Base-by-base conservation (phyloP, 305 asterid genomes). In the Fraxinus ornus region DNA sequence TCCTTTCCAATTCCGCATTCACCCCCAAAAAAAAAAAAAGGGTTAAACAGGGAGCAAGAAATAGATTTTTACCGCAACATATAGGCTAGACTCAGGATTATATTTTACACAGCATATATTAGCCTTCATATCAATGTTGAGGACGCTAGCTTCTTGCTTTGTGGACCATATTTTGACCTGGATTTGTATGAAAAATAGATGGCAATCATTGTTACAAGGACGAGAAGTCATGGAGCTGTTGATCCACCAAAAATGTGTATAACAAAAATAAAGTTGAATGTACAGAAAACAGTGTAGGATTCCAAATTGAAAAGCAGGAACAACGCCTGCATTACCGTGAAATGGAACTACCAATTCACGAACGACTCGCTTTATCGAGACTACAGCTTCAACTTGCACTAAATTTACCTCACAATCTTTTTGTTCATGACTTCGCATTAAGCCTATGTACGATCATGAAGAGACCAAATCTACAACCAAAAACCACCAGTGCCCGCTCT, bases 161-260 rank as follows among this genome's bases (percentile, higher is more conserved):
- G 90, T 93, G 86, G 93, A 88, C 95, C 94, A 93, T 78, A 91
- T 85, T 85, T 93, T 91, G 78, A 93, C 94, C 94, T 92, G 91
- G 81, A 86, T 80, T 66, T 80, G 57, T 83, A 80, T 26, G 39
- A 52, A 57, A 80, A 26, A 22, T 15, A 77, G 74, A 32, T 37
- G 33, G 35, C 13, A 26, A 81, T 32, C 55, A 86, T 76, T 64
- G 55, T 75, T 78, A 77, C 41, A 76, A 78, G 76, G 60, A 74
- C 19, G 39, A 24, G 49, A 12, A 4, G 19, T 35, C 19, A 76
- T 44, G 81, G 26, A 55, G 35, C 79, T 64, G 52, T 44, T 32
- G 76, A 64, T 83, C 62, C 62, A 71, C 19, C 77, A 71, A 75
- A 73, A 32, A 28, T 35, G 76, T 32, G 57, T 33, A 81, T 17